Percentiles rank a stretch among this genome's conserved stretches.
phyloP scores from a whole-genome alignment of 805 yeast species.

The Candida taoyuanica region DNA sequence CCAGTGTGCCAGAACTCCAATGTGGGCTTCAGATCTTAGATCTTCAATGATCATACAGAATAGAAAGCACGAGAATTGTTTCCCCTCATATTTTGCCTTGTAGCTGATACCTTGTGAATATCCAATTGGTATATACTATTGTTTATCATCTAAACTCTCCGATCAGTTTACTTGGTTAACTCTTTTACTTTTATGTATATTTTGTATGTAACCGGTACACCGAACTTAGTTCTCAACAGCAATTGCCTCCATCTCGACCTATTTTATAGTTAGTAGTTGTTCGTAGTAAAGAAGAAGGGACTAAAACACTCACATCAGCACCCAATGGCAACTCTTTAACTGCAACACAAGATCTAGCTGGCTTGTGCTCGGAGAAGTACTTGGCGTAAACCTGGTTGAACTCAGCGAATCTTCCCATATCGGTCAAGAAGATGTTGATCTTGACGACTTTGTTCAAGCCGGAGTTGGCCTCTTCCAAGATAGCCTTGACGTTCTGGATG shows the following conservation, averaged over 20 bases:
- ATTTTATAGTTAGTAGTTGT: conserved; percentile 10
- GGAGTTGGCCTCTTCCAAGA: conserved; percentile 83
- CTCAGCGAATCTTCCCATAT: conserved; percentile 78
- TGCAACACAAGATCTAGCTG: conserved; percentile 98
- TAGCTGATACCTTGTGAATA: too few relatives aligned
- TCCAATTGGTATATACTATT: too few relatives aligned
- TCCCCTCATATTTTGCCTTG: too few relatives aligned
- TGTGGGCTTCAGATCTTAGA: too few relatives aligned
- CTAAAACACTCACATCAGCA: conserved; percentile 42
- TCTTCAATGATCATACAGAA: too few relatives aligned
- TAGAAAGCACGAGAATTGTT: too few relatives aligned
- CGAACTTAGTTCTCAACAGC: conserved; percentile 57
- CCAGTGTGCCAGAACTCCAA: too few relatives aligned
- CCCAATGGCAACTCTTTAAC: conserved; percentile 88
- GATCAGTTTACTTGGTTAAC: too few relatives aligned
- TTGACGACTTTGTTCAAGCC: conserved; percentile 80
- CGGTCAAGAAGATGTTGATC: conserved; percentile 83
- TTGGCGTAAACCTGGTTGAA: conserved; percentile 81
- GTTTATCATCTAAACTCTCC: too few relatives aligned
- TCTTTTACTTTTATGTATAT: too few relatives aligned
- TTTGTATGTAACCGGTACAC: background rate
- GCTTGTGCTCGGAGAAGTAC: conserved; percentile 74
- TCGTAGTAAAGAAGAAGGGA: background rate
- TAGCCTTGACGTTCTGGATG: conserved; percentile 60
- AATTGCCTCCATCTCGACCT: conserved; percentile 85